Evolutionary conservation across 352 stramenopile genomes (phyloP), one percentile per base, ranked within the genome.

Genomic region (Pythium rishiriense): DNA sequence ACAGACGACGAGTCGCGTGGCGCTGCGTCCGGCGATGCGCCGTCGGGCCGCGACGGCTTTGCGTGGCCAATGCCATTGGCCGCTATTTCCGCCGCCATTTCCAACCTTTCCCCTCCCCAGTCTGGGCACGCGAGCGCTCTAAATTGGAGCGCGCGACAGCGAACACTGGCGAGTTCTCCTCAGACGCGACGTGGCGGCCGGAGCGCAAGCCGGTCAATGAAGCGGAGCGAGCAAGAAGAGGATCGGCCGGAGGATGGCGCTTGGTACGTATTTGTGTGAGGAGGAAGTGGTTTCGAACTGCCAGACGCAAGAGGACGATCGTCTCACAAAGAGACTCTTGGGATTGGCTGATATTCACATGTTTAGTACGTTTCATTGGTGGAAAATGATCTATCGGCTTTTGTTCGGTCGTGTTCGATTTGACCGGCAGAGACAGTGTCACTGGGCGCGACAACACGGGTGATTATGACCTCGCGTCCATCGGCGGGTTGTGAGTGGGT

Each of bases 391-490:
- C 3, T 21, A 9, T 11, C 26, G 2, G 17, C 21, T 31, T 11
- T 56, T 56, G 49, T 56, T 56, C 49, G 49, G 31, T 21, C 28
- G 39, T 56, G 49, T 56, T 56, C 49, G 12, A 25, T 25, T 41
- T 45, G 51, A 31, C 28, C 7, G 24, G 24, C 47, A 25, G 49
- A 48, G 28, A 47, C 48, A 28, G 21, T 43, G 57, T 54, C 10
- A 8, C 5, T 21, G 10, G 5, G 51, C 21, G 31, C 31, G 24
- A n/a, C 17, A 26, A 64, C 35, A 46, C 4, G 2, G 6, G 5
- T 64, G 58, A 64, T 58, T 64, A 64, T 64, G 58, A 49, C 52
- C 48, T 37, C 7, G 3, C 12, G 46, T 14, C 7, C 12, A 15
- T n/a, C 37, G 37, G 37, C 14, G 37, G 37, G 37, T 11, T 6